Evolutionary conservation across 345 rosid species (phyloP), one percentile per base, ranked within the genome.

Genomic region (Rhizophora mangle): DNA sequence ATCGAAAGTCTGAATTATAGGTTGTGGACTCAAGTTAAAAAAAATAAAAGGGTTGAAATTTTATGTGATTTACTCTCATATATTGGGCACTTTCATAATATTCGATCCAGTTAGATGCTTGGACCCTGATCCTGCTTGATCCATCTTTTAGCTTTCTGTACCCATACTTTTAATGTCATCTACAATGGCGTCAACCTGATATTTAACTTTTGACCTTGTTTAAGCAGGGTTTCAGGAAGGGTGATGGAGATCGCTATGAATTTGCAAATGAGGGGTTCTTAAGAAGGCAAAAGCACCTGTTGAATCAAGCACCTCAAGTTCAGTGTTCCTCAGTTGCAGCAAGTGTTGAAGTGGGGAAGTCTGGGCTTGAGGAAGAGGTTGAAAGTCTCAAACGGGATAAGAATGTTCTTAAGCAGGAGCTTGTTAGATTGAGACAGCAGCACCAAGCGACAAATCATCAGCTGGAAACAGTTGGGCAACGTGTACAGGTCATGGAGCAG

Each of bases 371-470:
- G 82, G 98, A 90, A 79, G 97, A 95, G 73, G 94, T 95, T 56
- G 99, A 92, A 82, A 84, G 90, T 79, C 96, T 95, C 60, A 92
- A 95, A 82, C 81, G 94, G 80, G 99, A 92, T 79, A 92, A 89
- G 81, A 92, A 95, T 69, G 96, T 90, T 72, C 96, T 95, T 59
- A 92, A 90, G 99, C 96, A 90, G 86, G 96, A 95, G 77, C 92
- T 92, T 43, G 96, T 95, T 51, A 82, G 96, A 76, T 74, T 92
- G 69, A 88, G 96, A 74, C 98, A 90, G 81, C 93, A 92, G 79
- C 99, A 92, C 76, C 99, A 92, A 73, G 60, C 88, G 68, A 92
- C 96, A 51, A 97, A 92, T 74, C 78, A 77, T 82, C 92, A 95
- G 78, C 79, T 95, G 72, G 96, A 88, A 64, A 78, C 92, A 6